A percentile compares a stretch with the other conserved stretches of the same genome.
These are phyloP conservation scores for Musa balbisiana DNA, from an alignment of 202 grass and related monocot species.

Conservation along the genomic window DNA sequence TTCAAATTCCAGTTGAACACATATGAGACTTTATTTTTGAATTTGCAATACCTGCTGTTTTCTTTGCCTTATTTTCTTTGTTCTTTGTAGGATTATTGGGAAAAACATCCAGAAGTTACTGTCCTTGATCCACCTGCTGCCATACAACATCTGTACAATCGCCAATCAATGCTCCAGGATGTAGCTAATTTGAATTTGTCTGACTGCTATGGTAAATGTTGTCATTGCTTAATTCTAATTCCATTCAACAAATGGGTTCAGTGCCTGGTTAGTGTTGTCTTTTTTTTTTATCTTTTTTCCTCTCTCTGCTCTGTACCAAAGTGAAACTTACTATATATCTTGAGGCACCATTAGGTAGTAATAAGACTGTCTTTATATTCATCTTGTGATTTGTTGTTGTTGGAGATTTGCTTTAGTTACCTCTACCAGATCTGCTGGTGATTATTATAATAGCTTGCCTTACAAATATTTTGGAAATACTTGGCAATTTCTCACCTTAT, in stretches of 20 bases:
- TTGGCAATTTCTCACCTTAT: too few species aligned
- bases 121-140: conserved; percentile 80
- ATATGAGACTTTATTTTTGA: neutral
- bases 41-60: neutral
- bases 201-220: conserved; percentile 54
- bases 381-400: neutral
- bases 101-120: conserved; percentile 82
- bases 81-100: conserved; percentile 60
- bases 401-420: neutral
- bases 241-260: conserved; percentile 5
- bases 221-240: neutral
- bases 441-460: neutral
- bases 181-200: conserved; percentile 68
- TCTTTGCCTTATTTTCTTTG: conserved; percentile 3
- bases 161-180: conserved; percentile 82
- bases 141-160: conserved; percentile 70
- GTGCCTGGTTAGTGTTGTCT: conserved; percentile 10
- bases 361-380: neutral
- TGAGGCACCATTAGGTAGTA: too few species aligned
- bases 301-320: neutral
- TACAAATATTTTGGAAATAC: neutral
- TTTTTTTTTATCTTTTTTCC: neutral
- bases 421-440: neutral
- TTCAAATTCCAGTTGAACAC: neutral
- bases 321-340: too few species aligned